phyloP scores from a whole-genome alignment of 208 protist species.

The Lotmaria passim region DNA sequence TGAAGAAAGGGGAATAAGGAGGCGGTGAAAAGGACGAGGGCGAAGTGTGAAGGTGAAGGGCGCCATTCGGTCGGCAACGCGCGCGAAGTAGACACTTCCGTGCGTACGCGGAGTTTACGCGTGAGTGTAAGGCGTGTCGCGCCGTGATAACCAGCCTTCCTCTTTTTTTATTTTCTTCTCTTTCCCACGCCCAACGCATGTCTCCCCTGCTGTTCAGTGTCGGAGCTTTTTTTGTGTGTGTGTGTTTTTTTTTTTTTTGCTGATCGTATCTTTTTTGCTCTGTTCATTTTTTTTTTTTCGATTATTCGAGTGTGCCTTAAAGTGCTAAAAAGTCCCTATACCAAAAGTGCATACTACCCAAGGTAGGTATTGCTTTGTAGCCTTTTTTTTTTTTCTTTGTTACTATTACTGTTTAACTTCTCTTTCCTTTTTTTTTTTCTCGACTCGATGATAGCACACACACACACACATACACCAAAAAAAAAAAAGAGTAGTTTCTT shows the following conservation, averaged over 20 bases:
- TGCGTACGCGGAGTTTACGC: too few species aligned
- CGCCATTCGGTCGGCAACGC: too few species aligned
- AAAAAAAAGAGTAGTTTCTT: slow-evolving; percentile 5
- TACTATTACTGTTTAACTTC: background rate
- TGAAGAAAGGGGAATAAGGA: background rate
- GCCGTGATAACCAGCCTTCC: background rate
- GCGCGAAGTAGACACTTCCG: too few species aligned
- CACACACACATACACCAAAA: slow-evolving; percentile 19
- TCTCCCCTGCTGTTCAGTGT: slow-evolving; percentile 18
- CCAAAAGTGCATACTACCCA: slow-evolving; percentile 18
- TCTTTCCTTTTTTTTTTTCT: slow-evolving; percentile 12
- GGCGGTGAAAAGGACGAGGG: background rate
- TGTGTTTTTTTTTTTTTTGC: slow-evolving; percentile 2
- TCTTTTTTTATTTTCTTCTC: slow-evolving; percentile 8
- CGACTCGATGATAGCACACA: background rate
- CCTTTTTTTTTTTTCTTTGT: background rate
- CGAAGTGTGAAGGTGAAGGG: background rate
- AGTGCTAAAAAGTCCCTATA: background rate
- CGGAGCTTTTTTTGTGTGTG: background rate
- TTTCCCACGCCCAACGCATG: background rate
- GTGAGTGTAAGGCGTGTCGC: too few species aligned
- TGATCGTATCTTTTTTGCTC: slow-evolving; percentile 19
- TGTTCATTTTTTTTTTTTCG: slow-evolving; percentile 7
- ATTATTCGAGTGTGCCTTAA: slow-evolving; percentile 1
- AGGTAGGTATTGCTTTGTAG: slow-evolving; percentile 23